Evolutionary conservation across 495 filamentous ascomycete species (phyloP).

Genomic region (Aspergillus bridgeri): DNA sequence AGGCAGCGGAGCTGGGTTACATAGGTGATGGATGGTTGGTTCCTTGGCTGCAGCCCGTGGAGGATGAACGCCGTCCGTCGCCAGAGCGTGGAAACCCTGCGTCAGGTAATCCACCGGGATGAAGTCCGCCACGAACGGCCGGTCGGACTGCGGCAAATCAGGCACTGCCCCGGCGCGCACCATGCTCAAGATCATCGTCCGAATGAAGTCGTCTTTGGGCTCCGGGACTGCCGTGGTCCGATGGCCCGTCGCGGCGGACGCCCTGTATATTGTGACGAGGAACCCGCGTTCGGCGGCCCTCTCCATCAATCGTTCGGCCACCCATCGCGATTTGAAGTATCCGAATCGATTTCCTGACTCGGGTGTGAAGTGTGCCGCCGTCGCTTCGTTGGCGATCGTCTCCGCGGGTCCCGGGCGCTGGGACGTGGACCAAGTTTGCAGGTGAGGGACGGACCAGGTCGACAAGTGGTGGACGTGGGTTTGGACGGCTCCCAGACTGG

Average conservation of each 20-base stretch:
- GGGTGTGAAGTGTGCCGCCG: constrained; percentile 9
- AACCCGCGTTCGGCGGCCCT: constrained; percentile 22
- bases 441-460: constrained; percentile 27
- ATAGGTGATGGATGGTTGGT: not conserved
- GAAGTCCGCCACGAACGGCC: not conserved
- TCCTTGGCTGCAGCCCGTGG: too few species aligned
- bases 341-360: constrained; percentile 7
- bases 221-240: constrained; percentile 7
- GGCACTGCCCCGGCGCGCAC: not conserved
- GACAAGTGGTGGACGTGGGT: constrained; percentile 19
- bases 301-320: constrained; percentile 15
- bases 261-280: constrained; percentile 20
- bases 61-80: not conserved
- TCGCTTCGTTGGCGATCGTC: constrained; percentile 5
- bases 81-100: not conserved
- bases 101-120: not conserved
- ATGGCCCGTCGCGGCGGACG: constrained; percentile 7
- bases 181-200: not conserved
- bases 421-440: constrained; percentile 19
- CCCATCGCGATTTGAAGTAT: constrained; percentile 26
- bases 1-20: not conserved
- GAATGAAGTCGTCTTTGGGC: constrained; percentile 16
- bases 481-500: constrained; percentile 2
- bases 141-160: not conserved
- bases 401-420: constrained; percentile 2